These are phyloP conservation scores for Cercospora nicotianae DNA, from an alignment of 2,329 filamentous ascomycete genomes.

Conservation along the genomic window DNA sequence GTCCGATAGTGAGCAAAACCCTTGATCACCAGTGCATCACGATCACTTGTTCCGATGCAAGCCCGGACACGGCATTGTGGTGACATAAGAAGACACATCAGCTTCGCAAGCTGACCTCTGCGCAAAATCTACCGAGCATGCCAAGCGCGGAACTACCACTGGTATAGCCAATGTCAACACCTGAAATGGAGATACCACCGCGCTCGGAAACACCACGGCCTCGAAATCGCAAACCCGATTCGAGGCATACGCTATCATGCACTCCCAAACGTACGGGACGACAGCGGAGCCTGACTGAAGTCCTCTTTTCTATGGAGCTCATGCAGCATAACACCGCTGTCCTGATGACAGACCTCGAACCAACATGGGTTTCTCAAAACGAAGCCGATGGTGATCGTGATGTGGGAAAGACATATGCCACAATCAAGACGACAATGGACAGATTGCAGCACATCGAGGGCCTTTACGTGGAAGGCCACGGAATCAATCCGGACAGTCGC, in stretches of 20 bases:
- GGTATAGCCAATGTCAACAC: not conserved
- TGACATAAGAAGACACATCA: conserved; percentile 1
- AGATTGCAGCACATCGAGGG: not conserved
- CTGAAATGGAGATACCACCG: conserved; percentile 1
- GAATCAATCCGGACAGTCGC: conserved; percentile 11
- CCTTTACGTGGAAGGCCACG: conserved; percentile 1
- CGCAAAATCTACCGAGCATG: not conserved
- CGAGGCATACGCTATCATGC: not conserved
- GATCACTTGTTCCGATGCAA: conserved; percentile 11
- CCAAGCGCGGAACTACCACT: not conserved
- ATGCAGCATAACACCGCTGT: conserved; percentile 4
- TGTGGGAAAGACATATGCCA: not conserved
- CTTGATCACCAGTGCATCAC: conserved; percentile 7
- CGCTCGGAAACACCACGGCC: conserved; percentile 11
- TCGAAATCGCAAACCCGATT: not conserved
- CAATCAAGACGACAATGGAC: not conserved
- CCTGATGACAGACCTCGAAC: conserved; percentile 4
- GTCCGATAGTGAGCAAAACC: conserved; percentile 1
- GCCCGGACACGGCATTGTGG: conserved; percentile 3
- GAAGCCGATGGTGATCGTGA: not conserved
- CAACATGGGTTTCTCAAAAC: conserved; percentile 4
- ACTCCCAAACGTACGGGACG: conserved; percentile 8
- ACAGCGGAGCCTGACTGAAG: conserved; percentile 14
- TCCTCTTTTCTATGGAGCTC: conserved; percentile 6
- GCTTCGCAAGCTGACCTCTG: not conserved